Percentiles rank a stretch among this genome's conserved stretches.
Evolutionary conservation across 345 rosid species (phyloP).

Genomic region (Citrus maxima): DNA sequence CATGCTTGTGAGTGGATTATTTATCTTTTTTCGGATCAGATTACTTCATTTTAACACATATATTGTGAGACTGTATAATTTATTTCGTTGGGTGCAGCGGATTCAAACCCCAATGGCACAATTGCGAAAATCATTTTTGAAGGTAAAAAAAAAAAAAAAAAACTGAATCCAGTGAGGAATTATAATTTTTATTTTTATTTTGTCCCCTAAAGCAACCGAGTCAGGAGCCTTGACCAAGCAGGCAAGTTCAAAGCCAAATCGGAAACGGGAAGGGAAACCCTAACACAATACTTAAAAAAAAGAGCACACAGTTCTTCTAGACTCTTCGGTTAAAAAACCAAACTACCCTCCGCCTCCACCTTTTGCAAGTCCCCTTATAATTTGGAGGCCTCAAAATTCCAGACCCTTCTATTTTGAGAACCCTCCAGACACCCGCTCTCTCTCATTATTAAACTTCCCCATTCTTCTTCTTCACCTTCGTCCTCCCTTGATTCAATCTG

Average conservation of each 20-base stretch:
- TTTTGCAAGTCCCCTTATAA: not conserved
- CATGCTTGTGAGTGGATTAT: no score
- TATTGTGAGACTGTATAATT: no score
- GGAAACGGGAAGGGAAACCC: slow-evolving; percentile 8
- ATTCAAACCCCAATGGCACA: no score
- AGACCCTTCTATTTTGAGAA: not conserved
- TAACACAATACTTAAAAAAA: not conserved
- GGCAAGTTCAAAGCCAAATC: not conserved
- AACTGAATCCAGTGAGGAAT: no score
- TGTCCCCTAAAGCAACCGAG: not conserved
- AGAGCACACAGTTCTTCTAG: not conserved
- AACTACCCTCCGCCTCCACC: not conserved
- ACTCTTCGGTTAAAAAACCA: not conserved
- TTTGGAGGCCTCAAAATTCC: not conserved
- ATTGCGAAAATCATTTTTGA: no score
- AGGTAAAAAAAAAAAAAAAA: no score
- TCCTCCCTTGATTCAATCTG: not conserved
- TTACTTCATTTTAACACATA: no score
- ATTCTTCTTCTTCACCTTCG: no score
- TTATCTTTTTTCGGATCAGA: no score
- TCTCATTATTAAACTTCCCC: no score
- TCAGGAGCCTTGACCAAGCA: not conserved
- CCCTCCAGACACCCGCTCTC: not conserved
- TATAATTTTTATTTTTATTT: no score
- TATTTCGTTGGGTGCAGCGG: no score